phyloP scores from a whole-genome alignment of 192 early-diverging fungal species.

The Phlyctochytrium arcticum region DNA sequence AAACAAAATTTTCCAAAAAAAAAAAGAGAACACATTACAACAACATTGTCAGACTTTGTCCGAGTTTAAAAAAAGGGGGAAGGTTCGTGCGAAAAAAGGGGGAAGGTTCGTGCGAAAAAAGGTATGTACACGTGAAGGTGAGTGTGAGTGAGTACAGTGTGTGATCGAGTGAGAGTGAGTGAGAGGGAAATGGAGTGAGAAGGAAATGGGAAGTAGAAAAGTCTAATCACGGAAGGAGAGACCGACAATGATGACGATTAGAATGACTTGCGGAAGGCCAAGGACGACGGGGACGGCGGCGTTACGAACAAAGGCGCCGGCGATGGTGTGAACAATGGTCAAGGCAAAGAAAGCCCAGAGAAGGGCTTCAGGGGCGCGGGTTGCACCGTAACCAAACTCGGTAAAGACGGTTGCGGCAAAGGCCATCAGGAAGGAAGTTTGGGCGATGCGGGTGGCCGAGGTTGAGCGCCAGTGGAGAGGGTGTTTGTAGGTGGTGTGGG shows the following conservation, averaged over 20 bases:
- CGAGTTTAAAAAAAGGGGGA: no score
- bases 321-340: slow-evolving; percentile 13
- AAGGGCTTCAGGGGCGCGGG: neutral
- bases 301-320: neutral
- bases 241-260: slow-evolving; percentile 16
- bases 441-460: slow-evolving; percentile 10
- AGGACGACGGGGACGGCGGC: neutral
- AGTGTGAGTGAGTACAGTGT: no score
- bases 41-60: no score
- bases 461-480: slow-evolving; percentile 15
- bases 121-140: no score
- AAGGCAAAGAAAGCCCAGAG: slow-evolving; percentile 20
- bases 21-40: no score
- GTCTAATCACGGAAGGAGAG: slow-evolving; percentile 9
- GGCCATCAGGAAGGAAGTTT: slow-evolving; percentile 15
- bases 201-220: no score
- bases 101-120: no score
- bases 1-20: no score
- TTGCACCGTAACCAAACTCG: slow-evolving; percentile 11
- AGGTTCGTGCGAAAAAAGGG: no score
- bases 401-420: slow-evolving; percentile 10
- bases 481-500: neutral
- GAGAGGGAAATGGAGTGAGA: no score
- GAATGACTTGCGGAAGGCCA: slow-evolving; percentile 7
- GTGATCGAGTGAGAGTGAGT: no score